phyloP scores from a whole-genome alignment of 2,329 filamentous ascomycete genomes.

The Plenodomus tracheiphilus region DNA sequence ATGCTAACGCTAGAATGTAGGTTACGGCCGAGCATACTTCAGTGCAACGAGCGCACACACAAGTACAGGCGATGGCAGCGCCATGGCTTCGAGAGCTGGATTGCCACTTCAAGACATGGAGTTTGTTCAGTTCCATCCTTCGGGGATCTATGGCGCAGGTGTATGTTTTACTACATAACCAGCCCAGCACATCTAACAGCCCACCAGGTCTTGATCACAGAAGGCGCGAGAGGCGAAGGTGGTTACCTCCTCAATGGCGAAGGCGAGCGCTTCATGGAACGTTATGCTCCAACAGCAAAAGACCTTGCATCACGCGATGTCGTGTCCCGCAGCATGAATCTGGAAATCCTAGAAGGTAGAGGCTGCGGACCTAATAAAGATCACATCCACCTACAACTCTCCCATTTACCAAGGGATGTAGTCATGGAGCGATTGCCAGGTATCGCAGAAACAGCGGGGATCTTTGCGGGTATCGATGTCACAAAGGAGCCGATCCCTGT shows the following conservation, averaged over 20 bases:
- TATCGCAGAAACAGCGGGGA: constrained; percentile 55
- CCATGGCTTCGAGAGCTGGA: constrained; percentile 54
- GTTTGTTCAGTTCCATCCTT: constrained; percentile 57
- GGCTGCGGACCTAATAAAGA: constrained; percentile 53
- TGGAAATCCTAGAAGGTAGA: constrained; percentile 53
- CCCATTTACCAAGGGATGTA: constrained; percentile 52
- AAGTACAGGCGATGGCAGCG: constrained; percentile 55
- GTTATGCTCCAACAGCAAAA: constrained; percentile 56
- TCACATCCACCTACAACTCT: constrained; percentile 54
- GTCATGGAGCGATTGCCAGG: constrained; percentile 54
- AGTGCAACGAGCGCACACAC: constrained; percentile 55
- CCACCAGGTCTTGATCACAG: constrained; percentile 49
- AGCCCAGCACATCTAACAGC: neutral
- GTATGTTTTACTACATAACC: constrained; percentile 32
- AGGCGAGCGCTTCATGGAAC: constrained; percentile 56
- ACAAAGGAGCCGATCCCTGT: constrained; percentile 56
- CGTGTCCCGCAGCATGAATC: constrained; percentile 53
- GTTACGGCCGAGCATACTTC: constrained; percentile 56
- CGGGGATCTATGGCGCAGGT: constrained; percentile 56
- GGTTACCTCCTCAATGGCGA: constrained; percentile 55
- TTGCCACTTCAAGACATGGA: constrained; percentile 56
- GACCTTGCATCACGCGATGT: constrained; percentile 55
- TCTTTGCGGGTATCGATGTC: constrained; percentile 56
- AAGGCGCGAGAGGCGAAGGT: constrained; percentile 55
- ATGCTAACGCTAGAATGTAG: constrained; percentile 15